Percentiles rank a stretch among this genome's conserved stretches.
Conservation (phyloP, 192 early-diverging fungal genomes). For the Coemansia sp. region DNA sequence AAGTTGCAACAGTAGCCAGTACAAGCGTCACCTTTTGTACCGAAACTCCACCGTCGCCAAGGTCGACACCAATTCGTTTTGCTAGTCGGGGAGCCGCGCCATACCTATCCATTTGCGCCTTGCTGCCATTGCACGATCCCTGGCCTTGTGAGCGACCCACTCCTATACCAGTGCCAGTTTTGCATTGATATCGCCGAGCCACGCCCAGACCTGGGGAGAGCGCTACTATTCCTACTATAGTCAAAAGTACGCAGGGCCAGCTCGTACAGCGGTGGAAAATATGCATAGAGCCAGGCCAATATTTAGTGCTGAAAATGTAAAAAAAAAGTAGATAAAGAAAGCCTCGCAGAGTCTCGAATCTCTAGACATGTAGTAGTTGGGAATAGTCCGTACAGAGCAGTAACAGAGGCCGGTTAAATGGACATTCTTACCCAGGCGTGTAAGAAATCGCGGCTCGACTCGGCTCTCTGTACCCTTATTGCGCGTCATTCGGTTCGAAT, state of each 20-base stretch:
- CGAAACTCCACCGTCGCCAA: constrained; percentile 25
- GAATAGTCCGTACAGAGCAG: too few species aligned
- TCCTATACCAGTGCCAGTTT: not conserved
- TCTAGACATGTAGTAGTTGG: too few species aligned
- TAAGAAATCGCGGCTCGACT: too few species aligned
- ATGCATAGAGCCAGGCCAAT: not conserved
- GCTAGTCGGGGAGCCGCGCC: constrained; percentile 19
- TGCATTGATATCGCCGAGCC: constrained; percentile 9
- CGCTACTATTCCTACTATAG: not conserved
- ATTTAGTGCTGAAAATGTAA: not conserved
- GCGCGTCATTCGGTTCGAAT: too few species aligned
- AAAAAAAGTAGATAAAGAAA: not conserved
- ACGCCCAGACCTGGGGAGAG: not conserved
- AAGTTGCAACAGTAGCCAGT: constrained; percentile 14
- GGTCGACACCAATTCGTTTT: constrained; percentile 20
- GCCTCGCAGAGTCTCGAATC: not conserved
- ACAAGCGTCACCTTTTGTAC: constrained; percentile 14
- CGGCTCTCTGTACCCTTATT: too few species aligned
- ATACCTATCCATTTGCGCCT: constrained; percentile 3
- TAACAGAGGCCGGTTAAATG: too few species aligned
- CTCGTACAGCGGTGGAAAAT: not conserved
- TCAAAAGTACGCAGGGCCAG: not conserved
- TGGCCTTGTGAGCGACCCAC: not conserved
- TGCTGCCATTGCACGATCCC: not conserved
- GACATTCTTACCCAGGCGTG: not conserved